Conservation (phyloP, 768 basidiomycete genomes). For the Naganishia kalamii region DNA sequence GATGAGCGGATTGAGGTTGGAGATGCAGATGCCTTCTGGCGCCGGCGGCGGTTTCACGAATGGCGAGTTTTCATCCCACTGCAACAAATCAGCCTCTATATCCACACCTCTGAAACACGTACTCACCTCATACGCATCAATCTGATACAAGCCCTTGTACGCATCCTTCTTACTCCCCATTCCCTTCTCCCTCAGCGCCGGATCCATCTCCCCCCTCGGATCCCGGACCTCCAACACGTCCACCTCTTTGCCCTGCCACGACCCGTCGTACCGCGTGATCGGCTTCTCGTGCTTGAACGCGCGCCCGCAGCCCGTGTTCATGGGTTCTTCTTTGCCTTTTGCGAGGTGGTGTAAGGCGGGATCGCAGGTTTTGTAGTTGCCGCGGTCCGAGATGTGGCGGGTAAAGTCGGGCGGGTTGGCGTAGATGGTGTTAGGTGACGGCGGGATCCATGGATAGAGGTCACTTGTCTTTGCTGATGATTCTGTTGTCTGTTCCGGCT, state of each 20-base stretch:
- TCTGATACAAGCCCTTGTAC: slow-evolving; percentile 6
- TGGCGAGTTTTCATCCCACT: slow-evolving; percentile 71
- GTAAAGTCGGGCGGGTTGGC: slow-evolving; percentile 7
- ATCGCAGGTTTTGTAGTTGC: neutral
- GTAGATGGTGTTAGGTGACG: neutral
- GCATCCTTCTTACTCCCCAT: slow-evolving; percentile 19
- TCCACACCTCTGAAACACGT: neutral
- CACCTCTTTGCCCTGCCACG: slow-evolving; percentile 6
- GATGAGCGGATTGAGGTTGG: slow-evolving; percentile 65
- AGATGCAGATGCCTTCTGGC: slow-evolving; percentile 59
- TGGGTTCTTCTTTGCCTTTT: neutral
- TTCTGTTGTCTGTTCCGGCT: too few species aligned
- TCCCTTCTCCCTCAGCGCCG: slow-evolving; percentile 11
- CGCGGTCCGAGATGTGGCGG: neutral
- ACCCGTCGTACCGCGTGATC: neutral
- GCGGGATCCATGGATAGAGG: neutral
- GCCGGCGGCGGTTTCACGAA: slow-evolving; percentile 65
- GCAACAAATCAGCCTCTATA: slow-evolving; percentile 19
- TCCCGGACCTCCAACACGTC: slow-evolving; percentile 13
- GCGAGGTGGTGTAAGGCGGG: neutral
- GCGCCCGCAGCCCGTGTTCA: neutral
- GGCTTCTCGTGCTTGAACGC: slow-evolving; percentile 8
- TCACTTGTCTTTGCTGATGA: neutral
- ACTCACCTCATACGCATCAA: slow-evolving; percentile 12
- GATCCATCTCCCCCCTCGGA: slow-evolving; percentile 13